Evolutionary conservation across 352 stramenopile genomes (phyloP), one percentile per base, ranked within the genome.

Genomic region (Globisporangium spinosum): DNA sequence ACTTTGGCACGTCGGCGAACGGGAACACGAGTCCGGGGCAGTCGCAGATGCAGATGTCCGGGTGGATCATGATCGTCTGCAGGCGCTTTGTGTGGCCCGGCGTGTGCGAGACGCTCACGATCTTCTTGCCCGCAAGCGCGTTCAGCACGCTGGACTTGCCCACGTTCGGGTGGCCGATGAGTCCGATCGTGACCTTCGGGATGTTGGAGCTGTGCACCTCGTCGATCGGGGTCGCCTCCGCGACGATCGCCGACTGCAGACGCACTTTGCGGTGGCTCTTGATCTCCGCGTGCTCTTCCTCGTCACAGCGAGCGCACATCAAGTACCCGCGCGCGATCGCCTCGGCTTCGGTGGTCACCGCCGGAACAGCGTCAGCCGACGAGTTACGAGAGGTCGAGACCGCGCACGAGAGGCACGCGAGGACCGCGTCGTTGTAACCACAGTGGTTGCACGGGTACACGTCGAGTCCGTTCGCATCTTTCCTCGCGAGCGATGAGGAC

Each of bases 161-260:
- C n/a, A 95, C 87, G 67, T 96, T 96, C 34, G 87, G 89, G 58
- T 96, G 86, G 12, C 89, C 90, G 40, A 96, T 92, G n/a, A 97
- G 75, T 51, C 90, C 90, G 47, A 96, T 91, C 9, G 82, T 96
- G 38, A 92, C 75, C 38, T 82, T 86, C 4, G 75, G 75, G 8
- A 82, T 87, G 34, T 81, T 83, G n/a, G 78, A 68, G 20, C 65
- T 70, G 55, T 77, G 69, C 20, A 76, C 70, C 7, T 75, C 64
- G 1, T 70, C 55, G 4, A 72, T 64, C n/a, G 80, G 70, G 2
- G 65, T 74, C 15, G 69, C 73, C 40, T 64, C 67, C 8, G 69
- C 73, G 2, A 68, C 72, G 56, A 68, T 53, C 10, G 73, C 70
- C 3, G 77, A 77, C 53, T 85, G 70, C 27, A 88, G 62, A 0